Base-by-base conservation (phyloP, 805 yeast genomes). In the Lipomyces starkeyi region DNA sequence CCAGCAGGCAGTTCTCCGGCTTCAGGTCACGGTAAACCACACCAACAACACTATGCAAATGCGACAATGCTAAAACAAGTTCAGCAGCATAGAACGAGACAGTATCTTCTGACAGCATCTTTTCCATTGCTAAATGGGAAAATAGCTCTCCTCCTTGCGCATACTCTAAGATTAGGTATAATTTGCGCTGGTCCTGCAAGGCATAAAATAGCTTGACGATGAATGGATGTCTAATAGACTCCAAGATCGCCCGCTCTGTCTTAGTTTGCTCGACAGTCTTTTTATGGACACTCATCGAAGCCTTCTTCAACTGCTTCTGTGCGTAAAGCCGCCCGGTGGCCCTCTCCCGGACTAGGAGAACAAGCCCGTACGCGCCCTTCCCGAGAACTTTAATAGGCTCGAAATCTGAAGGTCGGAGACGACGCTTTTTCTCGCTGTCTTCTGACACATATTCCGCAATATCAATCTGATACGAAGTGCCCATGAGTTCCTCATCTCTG, bases 61-160 rank as follows among this genome's bases (percentile, higher is more conserved):
- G 97, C 60, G 83, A 80, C 54, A 92, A 78, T 0, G 97, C 97
- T 59, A 90, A 83, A 4, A 91, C 87, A 80, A 91, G 88, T 74
- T 92, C 95, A 0, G 95, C 97, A 2, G 88, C 83, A 72, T 91
- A 91, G 74, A 87, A 91, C 2, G 93, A 87, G 1, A 92, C 90
- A 49, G 87, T 85, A 13, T 65, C 63, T 34, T 88, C 96, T 17
- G 83, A 76, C 56, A 83, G 77, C 83, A 79, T 80, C 62, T 79
- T 79, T 76, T 78, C 82, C 52, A 78, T 77, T 13, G 88, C 85
- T 70, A 88, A 77, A 76, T 88, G 91, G 65, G 85, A 86, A 74
- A 85, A 92, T 49, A 92, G 78, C 76, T 92, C 97, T 29, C 97
- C 97, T 7, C 97, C 97, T 62, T 91, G 93, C 20, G 93, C 87